Evolutionary conservation across 352 stramenopile genomes (phyloP).

Genomic region (Vaucheria bursata): DNA sequence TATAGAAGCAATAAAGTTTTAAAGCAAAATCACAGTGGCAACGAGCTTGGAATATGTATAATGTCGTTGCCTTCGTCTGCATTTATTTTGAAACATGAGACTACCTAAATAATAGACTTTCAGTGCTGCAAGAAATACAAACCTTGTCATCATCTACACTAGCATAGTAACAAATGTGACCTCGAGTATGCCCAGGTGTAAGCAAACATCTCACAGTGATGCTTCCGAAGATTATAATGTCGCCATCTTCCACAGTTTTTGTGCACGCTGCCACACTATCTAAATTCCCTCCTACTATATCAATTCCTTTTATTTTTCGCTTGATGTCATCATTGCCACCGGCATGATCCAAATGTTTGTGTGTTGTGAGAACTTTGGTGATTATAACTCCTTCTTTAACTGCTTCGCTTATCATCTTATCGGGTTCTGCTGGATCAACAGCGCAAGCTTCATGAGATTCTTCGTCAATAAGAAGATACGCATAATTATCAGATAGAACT

Average conservation of each 20-base stretch:
- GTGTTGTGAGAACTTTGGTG: slow-evolving; percentile 40
- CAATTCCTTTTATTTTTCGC: slow-evolving; percentile 56
- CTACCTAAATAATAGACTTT: no score
- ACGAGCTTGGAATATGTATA: no score
- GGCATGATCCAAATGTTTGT: slow-evolving; percentile 61
- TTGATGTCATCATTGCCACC: slow-evolving; percentile 65
- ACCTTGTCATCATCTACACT: no score
- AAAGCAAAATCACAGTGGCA: no score
- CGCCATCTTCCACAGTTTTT: slow-evolving; percentile 58
- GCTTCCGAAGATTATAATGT: slow-evolving; percentile 67
- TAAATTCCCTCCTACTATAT: slow-evolving; percentile 61
- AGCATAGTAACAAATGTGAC: slow-evolving; percentile 71
- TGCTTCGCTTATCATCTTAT: slow-evolving; percentile 22
- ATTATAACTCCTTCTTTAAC: slow-evolving; percentile 20
- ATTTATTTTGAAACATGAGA: no score
- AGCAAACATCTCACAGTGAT: slow-evolving; percentile 63
- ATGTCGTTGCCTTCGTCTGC: no score
- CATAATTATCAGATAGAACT: slow-evolving; percentile 36
- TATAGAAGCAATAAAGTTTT: no score
- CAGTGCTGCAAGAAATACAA: no score
- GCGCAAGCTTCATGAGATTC: slow-evolving; percentile 16
- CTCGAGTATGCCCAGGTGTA: slow-evolving; percentile 59
- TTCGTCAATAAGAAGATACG: slow-evolving; percentile 41
- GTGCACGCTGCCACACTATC: slow-evolving; percentile 68
- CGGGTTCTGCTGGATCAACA: slow-evolving; percentile 27